Evolutionary conservation across 148 eudicot genomes (phyloP), one percentile per base, ranked within the genome.

Genomic region (Rhododendron ovatum): DNA sequence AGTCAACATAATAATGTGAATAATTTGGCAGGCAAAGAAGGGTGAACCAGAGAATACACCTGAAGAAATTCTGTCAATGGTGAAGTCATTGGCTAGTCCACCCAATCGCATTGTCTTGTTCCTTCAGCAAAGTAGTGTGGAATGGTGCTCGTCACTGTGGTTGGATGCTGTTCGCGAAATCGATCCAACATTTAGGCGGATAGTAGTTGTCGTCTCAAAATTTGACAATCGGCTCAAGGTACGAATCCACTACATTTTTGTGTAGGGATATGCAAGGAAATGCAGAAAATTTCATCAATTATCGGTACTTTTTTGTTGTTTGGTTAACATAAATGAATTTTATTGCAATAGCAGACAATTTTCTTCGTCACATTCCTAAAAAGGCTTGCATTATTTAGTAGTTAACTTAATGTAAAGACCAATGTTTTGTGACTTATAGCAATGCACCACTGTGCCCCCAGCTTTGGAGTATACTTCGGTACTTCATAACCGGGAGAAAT

Each of bases 91-190:
- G 89, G 99, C 99, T 86, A 95, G 95, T 89, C 99, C 98, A 78
- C 96, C 98, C 24, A 95, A 97, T 87, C 96, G 99, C 81, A 95
- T 97, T 86, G 90, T 97, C 83, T 84, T 97, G 91, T 97, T 97
- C 89, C 99, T 97, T 86, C 98, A 97, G 84, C 99, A 97, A 85
- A 97, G 99, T 87, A 97, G 99, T 89, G 99, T 97, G 84, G 99
- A 97, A 88, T 97, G 99, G 99, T 97, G 99, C 87, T 97, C 99
- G 5, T 97, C 99, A 1, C 88, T 97, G 92, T 97, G 99, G 99
- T 86, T 97, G 88, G 99, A 97, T 88, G 85, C 95, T 26, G 91
- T 97, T 81, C 98, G 99, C 18, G 98, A 95, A 71, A 95, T 97
- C 47, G 99, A 97, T 88, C 98, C 99, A 30, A 88, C 95, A 71